Base-by-base conservation (phyloP, 169 alveolate genomes). In the Babesia bovis region DNA sequence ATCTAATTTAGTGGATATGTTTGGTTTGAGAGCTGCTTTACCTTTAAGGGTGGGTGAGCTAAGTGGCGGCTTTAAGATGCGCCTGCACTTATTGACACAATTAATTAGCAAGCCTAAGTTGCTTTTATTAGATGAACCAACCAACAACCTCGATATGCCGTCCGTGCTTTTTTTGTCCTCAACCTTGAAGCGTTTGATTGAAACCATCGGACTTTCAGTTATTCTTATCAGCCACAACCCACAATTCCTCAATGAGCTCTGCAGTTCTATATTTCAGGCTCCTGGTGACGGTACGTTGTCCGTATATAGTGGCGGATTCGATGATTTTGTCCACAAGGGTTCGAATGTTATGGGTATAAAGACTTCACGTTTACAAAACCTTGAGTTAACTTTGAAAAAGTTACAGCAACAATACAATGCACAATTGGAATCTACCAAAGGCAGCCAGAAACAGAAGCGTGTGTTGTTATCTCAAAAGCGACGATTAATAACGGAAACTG, bases 11-110 rank as follows among this genome's bases (percentile, higher is more conserved):
- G 52, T 84, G 19, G 66, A 79, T 45, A 69, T 88, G 57, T 73
- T 88, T 65, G 84, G 83, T 45, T 52, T 88, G 82, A 66, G 82
- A 41, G 78, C 61, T 33, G 51, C 66, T 30, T 36, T 84, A 13
- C 42, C 78, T 41, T 69, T 61, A 30, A 72, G 61, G 52, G 67
- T 88, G 12, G 53, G 81, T 15, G 74, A 71, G 25, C 53, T 88
- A 13, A 88, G 93, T 55, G 87, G 85, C 56, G 93, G 93, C 0
- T 88, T 76, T 50, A 88, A 71, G 70, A 84, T 88, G 77, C 82
- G 93, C 13, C 70, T 81, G 10, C 78, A 66, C 44, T 76, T 88
- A 52, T 69, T 88, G 47, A 40, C 57, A 13, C 74, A 66, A 15
- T 82, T 88, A 12, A 42, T 88, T n/a, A 83, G 85, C 38, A 40